Percentiles rank a stretch among this genome's conserved stretches.
Evolutionary conservation across 2,329 filamentous ascomycete genomes (phyloP).

Genomic region (Paecilomyces variotii): DNA sequence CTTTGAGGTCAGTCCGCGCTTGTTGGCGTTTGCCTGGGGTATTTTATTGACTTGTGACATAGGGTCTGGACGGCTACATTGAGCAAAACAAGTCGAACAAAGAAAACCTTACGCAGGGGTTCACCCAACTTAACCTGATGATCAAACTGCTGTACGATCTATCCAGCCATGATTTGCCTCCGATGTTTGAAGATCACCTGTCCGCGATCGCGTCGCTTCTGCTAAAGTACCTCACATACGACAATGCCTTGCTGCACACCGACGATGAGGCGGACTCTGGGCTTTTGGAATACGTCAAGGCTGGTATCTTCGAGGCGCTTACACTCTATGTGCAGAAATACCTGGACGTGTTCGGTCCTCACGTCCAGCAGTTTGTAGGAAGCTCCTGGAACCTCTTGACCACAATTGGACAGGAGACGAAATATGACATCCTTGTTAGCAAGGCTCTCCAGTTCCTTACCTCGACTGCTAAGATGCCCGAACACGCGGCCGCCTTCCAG

Average conservation of each 20-base stretch:
- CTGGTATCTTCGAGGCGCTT: slow-evolving; percentile 85
- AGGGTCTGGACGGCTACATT: slow-evolving; percentile 50
- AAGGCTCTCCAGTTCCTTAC: slow-evolving; percentile 92
- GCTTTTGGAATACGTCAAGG: slow-evolving; percentile 76
- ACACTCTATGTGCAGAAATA: slow-evolving; percentile 91
- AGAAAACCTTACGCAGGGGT: slow-evolving; percentile 64
- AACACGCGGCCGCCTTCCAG: slow-evolving; percentile 81
- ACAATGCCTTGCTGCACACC: slow-evolving; percentile 72
- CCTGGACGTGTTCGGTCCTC: slow-evolving; percentile 80
- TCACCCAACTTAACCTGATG: slow-evolving; percentile 78
- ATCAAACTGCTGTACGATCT: slow-evolving; percentile 93
- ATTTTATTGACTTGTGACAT: slow-evolving; percentile 3
- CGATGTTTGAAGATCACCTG: slow-evolving; percentile 87
- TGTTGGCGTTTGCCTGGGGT: slow-evolving; percentile 15
- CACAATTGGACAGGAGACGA: slow-evolving; percentile 74
- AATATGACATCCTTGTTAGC: slow-evolving; percentile 91
- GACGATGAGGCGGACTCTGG: slow-evolving; percentile 87
- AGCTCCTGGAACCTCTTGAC: slow-evolving; percentile 90
- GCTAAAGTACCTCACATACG: slow-evolving; percentile 87
- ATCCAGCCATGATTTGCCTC: slow-evolving; percentile 92
- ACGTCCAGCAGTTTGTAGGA: slow-evolving; percentile 75
- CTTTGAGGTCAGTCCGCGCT: slow-evolving; percentile 50
- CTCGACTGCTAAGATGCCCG: slow-evolving; percentile 67
- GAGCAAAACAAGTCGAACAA: slow-evolving; percentile 69
- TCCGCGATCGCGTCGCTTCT: slow-evolving; percentile 66